Base-by-base conservation (phyloP, 1,139 yeast species). In the Lodderomyces jiufengensis region DNA sequence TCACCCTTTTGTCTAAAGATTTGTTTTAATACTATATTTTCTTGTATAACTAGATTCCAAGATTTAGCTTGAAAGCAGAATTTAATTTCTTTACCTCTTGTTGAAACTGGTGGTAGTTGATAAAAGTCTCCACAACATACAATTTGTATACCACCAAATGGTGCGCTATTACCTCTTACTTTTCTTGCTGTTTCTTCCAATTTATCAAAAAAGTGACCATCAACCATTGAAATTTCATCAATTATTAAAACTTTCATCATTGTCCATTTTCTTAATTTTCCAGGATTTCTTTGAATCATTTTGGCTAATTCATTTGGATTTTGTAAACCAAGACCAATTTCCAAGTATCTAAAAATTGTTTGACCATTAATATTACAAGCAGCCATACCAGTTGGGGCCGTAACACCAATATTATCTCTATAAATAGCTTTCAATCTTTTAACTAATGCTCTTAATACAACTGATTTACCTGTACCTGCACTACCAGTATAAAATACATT, bases 361-460 rank as follows among this genome's bases (percentile, higher is more conserved):
- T 71, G 74, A 12, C 97, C 97, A 1, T 88, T 92, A 48, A 88
- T 80, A 50, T 84, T 86, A 29, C 85, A 77, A 0, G 95, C 96
- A 0, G 97, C 97, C 47, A 88, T 61, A 1, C 97, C 97, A 0
- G 96, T 87, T 0, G 95, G 84, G 0, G 97, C 97, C 1, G 95
- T 84, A 2, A 88, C 78, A 0, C 92, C 95, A 3, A 88, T 83
- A 1, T 66, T 59, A 9, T 65, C 66, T 2, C 57, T 50, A 46
- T 61, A 56, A 15, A 47, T 54, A 37, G 65, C 55, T 31, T 66
- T 59, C 5, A 64, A 56, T 11, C 61, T 55, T 9, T 57, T 52
- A 14, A 87, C 84, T 24, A 88, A 61, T 28, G 76, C 74, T 33
- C 73, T 65, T 34, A 88, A 61, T 9, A 88, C 73, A 13, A 80